A percentile compares a stretch with the other conserved stretches of the same genome.
Evolutionary conservation across 2,329 filamentous ascomycete species (phyloP).

Genomic region (Sporothrix variecibatus): DNA sequence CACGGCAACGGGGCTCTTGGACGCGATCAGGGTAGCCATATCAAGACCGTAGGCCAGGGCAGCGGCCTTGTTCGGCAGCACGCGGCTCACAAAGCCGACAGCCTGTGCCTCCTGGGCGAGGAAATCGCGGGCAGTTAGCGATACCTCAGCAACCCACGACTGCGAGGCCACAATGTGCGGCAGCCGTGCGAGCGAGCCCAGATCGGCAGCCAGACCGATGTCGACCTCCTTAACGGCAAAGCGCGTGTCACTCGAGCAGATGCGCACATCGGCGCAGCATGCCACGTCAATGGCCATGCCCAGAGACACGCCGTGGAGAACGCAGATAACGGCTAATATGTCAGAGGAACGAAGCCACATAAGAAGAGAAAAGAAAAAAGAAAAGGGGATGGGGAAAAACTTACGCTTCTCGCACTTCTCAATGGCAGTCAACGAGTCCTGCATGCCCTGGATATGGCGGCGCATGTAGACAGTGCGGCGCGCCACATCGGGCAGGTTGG

Average conservation of each 20-base stretch:
- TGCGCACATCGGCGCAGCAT: conserved; percentile 69
- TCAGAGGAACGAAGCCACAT: neutral
- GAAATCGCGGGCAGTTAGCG: conserved; percentile 70
- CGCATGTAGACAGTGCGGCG: conserved; percentile 64
- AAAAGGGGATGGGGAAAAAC: conserved; percentile 36
- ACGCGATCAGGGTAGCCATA: conserved; percentile 66
- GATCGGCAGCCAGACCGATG: conserved; percentile 77
- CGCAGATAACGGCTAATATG: conserved; percentile 70
- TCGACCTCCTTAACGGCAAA: conserved; percentile 81
- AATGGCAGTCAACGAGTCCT: conserved; percentile 71
- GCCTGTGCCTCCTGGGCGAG: conserved; percentile 65
- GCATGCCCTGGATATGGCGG: conserved; percentile 75
- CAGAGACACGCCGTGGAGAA: conserved; percentile 76
- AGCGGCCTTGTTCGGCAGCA: conserved; percentile 63
- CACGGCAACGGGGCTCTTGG: conserved; percentile 85
- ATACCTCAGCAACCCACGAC: conserved; percentile 80
- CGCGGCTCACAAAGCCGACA: conserved; percentile 70
- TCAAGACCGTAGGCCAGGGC: conserved; percentile 64
- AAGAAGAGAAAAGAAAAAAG: neutral
- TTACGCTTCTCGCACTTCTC: conserved; percentile 87
- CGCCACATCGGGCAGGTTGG: conserved; percentile 60
- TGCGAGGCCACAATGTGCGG: conserved; percentile 71
- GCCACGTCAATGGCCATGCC: conserved; percentile 77
- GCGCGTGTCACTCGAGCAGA: conserved; percentile 60
- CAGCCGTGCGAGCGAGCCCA: conserved; percentile 72